Evolutionary conservation across 2,329 filamentous ascomycete species (phyloP).

Genomic region (Lachnellula occidentalis): DNA sequence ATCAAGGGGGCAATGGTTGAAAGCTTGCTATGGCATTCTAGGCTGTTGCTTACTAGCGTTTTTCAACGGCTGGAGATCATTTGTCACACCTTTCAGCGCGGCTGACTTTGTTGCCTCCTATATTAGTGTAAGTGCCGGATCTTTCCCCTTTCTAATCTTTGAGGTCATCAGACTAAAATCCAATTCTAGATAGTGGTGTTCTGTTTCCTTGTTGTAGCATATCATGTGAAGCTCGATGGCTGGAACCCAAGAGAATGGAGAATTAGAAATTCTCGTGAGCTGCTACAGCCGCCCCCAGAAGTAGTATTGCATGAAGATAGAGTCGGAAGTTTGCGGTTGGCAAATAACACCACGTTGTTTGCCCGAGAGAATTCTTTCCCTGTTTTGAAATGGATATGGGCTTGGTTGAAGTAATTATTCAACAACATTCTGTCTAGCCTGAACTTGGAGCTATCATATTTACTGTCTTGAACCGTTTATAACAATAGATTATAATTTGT

Average conservation of each 20-base stretch:
- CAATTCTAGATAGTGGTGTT: not conserved
- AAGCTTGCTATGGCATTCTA: constrained; percentile 7
- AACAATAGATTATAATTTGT: too few species aligned
- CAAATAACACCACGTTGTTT: not conserved
- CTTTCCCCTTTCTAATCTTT: not conserved
- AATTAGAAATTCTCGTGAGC: not conserved
- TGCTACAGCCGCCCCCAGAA: not conserved
- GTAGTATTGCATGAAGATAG: not conserved
- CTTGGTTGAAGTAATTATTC: not conserved
- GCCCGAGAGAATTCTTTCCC: not conserved
- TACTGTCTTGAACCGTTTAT: too few species aligned
- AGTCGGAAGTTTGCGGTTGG: not conserved
- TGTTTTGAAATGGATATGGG: not conserved
- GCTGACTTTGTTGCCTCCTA: constrained; percentile 14
- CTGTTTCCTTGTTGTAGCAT: not conserved
- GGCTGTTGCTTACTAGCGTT: constrained; percentile 10
- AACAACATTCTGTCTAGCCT: too few species aligned
- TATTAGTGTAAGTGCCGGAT: constrained; percentile 4
- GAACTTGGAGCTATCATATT: too few species aligned
- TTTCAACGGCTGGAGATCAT: constrained; percentile 16
- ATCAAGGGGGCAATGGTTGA: constrained; percentile 14
- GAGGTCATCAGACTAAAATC: not conserved
- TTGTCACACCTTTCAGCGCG: constrained; percentile 10
- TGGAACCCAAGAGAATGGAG: not conserved
- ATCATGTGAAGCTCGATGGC: constrained; percentile 1